Evolutionary conservation across 78 protist genomes (phyloP), one percentile per base, ranked within the genome.

Genomic region (Bodo saltans): DNA sequence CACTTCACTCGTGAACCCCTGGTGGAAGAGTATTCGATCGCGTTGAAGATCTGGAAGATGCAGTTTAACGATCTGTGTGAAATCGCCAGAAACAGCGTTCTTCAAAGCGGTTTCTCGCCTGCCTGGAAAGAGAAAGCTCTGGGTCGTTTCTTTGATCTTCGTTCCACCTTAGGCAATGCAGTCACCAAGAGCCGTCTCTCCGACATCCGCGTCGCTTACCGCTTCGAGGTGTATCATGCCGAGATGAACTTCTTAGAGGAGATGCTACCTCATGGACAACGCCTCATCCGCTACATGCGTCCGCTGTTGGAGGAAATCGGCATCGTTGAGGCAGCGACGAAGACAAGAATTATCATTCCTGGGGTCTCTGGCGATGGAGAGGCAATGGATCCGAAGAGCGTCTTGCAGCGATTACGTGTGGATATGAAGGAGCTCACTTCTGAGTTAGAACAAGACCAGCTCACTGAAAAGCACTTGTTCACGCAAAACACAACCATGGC

Each of bases 1-100:
- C 87, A 84, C 72, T 34, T 76, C 39, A 84, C 87, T 8, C 38
- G 42, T 21, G 47, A 72, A 32, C 87, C 87, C 1, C 72, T 84
- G 27, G 39, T 73, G 34, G 87, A 84, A 38, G 87, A 84, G 72
- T 84, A 84, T 35, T 71, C 79, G 3, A 42, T 60, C 23, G 42
- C 52, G 1, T 67, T 17, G 38, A 11, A 73, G 60, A 30, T 73
- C 34, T 84, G 79, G 79, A 40, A 71, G 33, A 32, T 84, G 34
- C 1, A 37, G 2, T 3, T 33, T 21, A 42, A 21, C 52, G 87
- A 84, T 40, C 68, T 84, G n/a, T 84, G 76, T 34, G 87, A 84
- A 33, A 72, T 84, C 35, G 87, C 87, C 32, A 29, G 42, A 47
- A 27, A 68, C 1, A 27, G 47, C 17, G 78, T 70, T 28, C 39